These are phyloP conservation scores for Podospora comata DNA, from an alignment of 495 filamentous ascomycete genomes.

Conservation along the genomic window DNA sequence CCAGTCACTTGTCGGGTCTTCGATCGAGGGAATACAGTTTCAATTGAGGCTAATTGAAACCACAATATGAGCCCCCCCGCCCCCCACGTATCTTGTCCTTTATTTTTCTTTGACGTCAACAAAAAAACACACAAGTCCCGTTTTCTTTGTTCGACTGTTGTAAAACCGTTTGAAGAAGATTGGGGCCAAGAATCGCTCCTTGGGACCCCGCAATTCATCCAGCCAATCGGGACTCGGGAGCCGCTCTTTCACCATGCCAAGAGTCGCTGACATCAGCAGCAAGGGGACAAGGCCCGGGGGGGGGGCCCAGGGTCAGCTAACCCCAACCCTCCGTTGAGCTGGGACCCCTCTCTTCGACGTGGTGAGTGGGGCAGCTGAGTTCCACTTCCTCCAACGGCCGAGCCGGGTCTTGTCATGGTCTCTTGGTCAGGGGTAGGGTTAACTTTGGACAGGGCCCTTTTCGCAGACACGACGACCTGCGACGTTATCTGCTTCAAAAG, in stretches of 20 bases:
- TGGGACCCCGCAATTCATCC: not conserved
- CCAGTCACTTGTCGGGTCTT: not conserved
- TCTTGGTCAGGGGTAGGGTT: not conserved
- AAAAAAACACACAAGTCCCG: not conserved
- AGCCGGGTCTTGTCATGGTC: not conserved
- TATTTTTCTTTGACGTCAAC: not conserved
- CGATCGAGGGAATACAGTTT: not conserved
- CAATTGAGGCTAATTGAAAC: not conserved
- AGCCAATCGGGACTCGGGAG: not conserved
- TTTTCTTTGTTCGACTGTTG: not conserved
- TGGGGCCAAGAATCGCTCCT: not conserved
- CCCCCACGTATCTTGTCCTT: not conserved
- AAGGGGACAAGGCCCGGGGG: not conserved
- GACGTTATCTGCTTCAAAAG: not conserved
- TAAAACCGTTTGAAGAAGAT: not conserved
- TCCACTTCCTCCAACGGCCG: not conserved
- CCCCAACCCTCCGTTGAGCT: not conserved
- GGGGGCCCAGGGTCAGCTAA: not conserved
- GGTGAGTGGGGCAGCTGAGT: not conserved
- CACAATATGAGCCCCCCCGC: not conserved
- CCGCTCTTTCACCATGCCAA: no score
- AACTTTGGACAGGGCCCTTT: not conserved
- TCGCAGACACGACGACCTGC: not conserved
- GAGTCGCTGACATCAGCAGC: not conserved
- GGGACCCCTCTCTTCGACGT: not conserved